Evolutionary conservation across 306 rosid species (phyloP).

Genomic region (Citrullus colocynthis): DNA sequence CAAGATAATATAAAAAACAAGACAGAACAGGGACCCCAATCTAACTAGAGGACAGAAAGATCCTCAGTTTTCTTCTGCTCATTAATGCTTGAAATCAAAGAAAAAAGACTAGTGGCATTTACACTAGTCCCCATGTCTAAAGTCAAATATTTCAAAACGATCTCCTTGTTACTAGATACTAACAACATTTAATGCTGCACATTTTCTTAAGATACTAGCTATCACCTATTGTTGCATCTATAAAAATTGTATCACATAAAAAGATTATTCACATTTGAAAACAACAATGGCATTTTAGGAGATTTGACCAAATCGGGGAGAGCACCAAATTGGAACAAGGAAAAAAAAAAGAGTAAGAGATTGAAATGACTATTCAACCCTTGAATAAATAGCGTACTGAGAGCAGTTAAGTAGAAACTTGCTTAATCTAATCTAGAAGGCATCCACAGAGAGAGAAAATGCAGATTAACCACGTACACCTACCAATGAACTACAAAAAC

Average conservation of each 20-base stretch:
- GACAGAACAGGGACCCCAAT: neutral
- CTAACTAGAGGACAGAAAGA: neutral
- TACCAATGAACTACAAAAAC: neutral
- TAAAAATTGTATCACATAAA: neutral
- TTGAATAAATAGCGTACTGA: neutral
- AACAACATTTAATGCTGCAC: neutral
- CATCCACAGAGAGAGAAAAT: neutral
- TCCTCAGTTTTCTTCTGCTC: neutral
- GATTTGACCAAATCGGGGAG: neutral
- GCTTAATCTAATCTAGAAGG: too few relatives aligned
- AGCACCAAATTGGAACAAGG: neutral
- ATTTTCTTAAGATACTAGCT: neutral
- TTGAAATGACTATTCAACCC: neutral
- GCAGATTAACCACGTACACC: neutral
- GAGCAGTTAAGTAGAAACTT: too few relatives aligned
- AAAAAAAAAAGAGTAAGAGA: neutral
- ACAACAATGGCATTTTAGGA: neutral
- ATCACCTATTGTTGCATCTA: neutral
- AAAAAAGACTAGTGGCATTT: neutral
- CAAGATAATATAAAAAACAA: neutral
- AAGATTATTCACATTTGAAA: neutral
- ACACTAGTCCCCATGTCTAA: neutral
- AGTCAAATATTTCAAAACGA: neutral
- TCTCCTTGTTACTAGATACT: neutral
- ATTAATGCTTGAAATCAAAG: neutral